Base-by-base conservation (phyloP, 352 stramenopile genomes). In the Phytophthora tentaculata region DNA sequence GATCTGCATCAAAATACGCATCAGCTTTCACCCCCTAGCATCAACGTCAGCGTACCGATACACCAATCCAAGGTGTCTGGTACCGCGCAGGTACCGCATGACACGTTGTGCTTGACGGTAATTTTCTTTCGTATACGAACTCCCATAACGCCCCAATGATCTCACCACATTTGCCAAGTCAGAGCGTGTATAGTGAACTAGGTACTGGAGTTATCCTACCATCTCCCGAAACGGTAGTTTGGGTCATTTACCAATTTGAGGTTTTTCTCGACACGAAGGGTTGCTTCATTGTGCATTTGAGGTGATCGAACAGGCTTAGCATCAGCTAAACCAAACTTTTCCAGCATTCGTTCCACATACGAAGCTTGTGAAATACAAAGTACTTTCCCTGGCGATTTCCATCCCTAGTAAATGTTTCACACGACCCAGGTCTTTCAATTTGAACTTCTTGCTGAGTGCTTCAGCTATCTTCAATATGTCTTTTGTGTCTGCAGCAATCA, bases 1-100 rank as follows among this genome's bases (percentile, higher is more conserved):
- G 41, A 56, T 23, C 50, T 32, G 26, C 60, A 19, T 66, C 59
- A 5, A n/a, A n/a, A n/a, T n/a, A n/a, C n/a, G n/a, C n/a, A n/a
- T n/a, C n/a, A 66, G n/a, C 3, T 28, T 22, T 14, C 45, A 19
- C 4, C 41, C 44, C 9, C 17, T 29, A 6, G 9, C 49, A 4
- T 6, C 19, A 24, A 43, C 43, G 14, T 56, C 39, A 10, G 49
- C 8, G n/a, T 44, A 26, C 2, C 50, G 60, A 55, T 67, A 67
- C 3, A 67, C 50, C 9, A 67, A 39, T 3, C 52, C 52, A 2
- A 57, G 9, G 5, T 53, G 10, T 19, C 57, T 45, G 1, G 61
- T 68, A n/a, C 6, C 32, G 14, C 43, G 29, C n/a, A 53, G 13
- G 24, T 53, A 68, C 28, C 60, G 28, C 44, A 67, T 28, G 5